These are phyloP conservation scores for Helminthosporium solani DNA, from an alignment of 2,329 filamentous ascomycete genomes.

Conservation along the genomic window DNA sequence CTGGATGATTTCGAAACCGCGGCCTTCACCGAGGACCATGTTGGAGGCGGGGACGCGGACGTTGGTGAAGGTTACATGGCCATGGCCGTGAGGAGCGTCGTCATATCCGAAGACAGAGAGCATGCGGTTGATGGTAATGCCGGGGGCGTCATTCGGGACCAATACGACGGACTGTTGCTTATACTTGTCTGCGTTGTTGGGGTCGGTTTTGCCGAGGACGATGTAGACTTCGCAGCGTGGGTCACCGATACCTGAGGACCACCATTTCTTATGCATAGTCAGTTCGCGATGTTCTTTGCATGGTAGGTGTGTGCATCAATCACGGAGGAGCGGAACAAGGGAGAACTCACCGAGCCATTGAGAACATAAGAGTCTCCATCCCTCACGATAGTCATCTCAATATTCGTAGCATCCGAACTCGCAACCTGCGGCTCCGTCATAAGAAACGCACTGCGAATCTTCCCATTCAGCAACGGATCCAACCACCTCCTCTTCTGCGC, in stretches of 20 bases:
- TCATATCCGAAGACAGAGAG: conserved; percentile 93
- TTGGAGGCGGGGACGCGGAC: conserved; percentile 82
- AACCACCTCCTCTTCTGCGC: conserved; percentile 85
- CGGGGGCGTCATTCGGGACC: conserved; percentile 76
- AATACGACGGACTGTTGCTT: conserved; percentile 90
- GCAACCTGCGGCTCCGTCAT: conserved; percentile 93
- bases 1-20: conserved; percentile 98
- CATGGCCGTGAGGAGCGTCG: conserved; percentile 97
- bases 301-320: too few relatives aligned
- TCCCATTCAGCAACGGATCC: conserved; percentile 74
- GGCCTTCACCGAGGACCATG: conserved; percentile 88
- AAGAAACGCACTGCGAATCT: conserved; percentile 85
- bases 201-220: conserved; percentile 91
- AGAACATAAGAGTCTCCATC: conserved; percentile 89
- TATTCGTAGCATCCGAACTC: conserved; percentile 90
- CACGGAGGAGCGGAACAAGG: too few relatives aligned
- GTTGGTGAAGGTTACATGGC: conserved; percentile 84
- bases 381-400: conserved; percentile 75
- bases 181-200: conserved; percentile 74
- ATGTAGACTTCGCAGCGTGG: conserved; percentile 90
- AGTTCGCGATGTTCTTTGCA: not conserved
- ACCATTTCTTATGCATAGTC: conserved; percentile 78
- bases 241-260: conserved; percentile 94
- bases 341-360: conserved; percentile 74
- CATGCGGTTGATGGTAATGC: conserved; percentile 93